Conservation (phyloP, 352 stramenopile species). For the Phytophthora uliginosa region DNA sequence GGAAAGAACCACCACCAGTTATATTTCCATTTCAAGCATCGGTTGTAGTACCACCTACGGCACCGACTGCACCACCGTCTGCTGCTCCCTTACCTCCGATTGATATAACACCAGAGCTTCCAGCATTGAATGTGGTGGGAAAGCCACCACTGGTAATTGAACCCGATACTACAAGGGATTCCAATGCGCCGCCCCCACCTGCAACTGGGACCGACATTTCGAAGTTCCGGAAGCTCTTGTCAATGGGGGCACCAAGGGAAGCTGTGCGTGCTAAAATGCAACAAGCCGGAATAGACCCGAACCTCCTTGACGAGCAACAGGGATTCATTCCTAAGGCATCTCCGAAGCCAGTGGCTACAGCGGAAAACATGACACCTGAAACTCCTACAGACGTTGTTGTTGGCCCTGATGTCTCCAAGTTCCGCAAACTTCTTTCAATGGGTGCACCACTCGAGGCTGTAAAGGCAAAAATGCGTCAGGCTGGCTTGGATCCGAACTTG, state of each 20-base stretch:
- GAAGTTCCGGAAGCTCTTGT: slow-evolving; percentile 95
- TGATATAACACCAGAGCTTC: slow-evolving; percentile 13
- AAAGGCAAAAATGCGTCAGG: slow-evolving; percentile 77
- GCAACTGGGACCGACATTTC: slow-evolving; percentile 50
- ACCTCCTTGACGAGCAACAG: slow-evolving; percentile 69
- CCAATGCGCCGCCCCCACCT: slow-evolving; percentile 10
- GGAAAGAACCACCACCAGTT: slow-evolving; percentile 12
- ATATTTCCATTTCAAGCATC: not conserved
- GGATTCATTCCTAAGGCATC: slow-evolving; percentile 41
- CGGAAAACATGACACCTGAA: slow-evolving; percentile 4
- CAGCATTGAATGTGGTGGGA: slow-evolving; percentile 14
- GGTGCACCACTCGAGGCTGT: slow-evolving; percentile 78
- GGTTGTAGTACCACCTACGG: not conserved
- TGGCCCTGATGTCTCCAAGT: slow-evolving; percentile 65
- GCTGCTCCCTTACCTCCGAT: slow-evolving; percentile 36
- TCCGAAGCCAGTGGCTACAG: slow-evolving; percentile 6
- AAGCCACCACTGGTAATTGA: slow-evolving; percentile 27
- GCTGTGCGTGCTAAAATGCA: slow-evolving; percentile 85
- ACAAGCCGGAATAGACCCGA: slow-evolving; percentile 74
- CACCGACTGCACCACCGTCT: slow-evolving; percentile 3
- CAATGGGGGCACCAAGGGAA: slow-evolving; percentile 84
- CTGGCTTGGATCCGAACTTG: slow-evolving; percentile 58
- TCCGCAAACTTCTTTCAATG: slow-evolving; percentile 94
- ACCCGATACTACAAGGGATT: not conserved
- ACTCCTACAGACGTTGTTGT: not conserved